Evolutionary conservation across 2,329 filamentous ascomycete species (phyloP).

Genomic region (Chaetomium sp.): DNA sequence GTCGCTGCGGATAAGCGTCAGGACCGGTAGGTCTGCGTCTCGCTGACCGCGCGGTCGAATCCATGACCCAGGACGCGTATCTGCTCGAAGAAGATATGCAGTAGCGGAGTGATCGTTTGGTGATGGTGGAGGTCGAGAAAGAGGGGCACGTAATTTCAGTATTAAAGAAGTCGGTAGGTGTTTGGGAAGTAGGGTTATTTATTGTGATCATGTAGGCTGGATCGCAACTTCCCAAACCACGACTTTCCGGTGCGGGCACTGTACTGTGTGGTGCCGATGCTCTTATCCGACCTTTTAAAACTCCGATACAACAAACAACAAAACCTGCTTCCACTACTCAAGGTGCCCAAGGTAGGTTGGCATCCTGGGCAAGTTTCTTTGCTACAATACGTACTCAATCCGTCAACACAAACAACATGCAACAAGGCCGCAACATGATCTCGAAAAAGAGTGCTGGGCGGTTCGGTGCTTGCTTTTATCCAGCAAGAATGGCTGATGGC

Average conservation of each 20-base stretch:
- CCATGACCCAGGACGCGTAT: background rate
- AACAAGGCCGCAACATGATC: background rate
- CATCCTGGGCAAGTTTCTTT: background rate
- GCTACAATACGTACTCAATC: background rate
- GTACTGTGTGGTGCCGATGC: background rate
- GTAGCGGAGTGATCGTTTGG: background rate
- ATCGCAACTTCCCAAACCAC: background rate
- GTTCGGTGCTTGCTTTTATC: background rate
- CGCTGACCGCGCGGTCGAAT: background rate
- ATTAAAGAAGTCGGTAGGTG: background rate
- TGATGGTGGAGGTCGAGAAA: background rate
- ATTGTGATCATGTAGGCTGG: background rate
- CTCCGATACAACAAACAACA: no score
- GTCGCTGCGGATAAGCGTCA: background rate
- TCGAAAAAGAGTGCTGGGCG: background rate
- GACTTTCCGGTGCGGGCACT: background rate
- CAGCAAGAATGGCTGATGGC: background rate
- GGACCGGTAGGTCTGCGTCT: background rate
- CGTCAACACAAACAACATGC: background rate
- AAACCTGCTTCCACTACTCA: no score
- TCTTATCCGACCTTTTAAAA: background rate
- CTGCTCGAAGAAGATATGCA: background rate
- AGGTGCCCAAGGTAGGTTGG: no score
- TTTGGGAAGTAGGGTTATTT: background rate
- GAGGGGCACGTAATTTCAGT: background rate